phyloP scores from a whole-genome alignment of 2,329 filamentous ascomycete genomes.

The Penicillium glabrum region DNA sequence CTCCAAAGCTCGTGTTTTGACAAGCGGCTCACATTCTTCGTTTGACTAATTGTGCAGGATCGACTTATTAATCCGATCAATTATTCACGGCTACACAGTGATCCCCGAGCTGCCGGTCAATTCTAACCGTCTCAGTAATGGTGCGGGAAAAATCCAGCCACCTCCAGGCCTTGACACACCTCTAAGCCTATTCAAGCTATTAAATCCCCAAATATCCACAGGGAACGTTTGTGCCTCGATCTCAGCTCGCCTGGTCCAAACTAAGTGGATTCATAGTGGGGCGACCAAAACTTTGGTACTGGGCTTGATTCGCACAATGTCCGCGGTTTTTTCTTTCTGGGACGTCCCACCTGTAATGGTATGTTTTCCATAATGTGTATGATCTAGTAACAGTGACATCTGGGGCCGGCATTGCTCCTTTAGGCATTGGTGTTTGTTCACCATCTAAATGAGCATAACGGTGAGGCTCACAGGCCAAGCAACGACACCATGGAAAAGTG shows the following conservation, averaged over 20 bases:
- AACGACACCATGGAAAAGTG: background rate
- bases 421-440: conserved; percentile 1
- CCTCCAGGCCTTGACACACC: conserved; percentile 5
- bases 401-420: background rate
- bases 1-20: background rate
- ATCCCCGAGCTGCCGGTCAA: background rate
- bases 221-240: conserved; percentile 11
- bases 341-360: conserved; percentile 18
- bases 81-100: background rate
- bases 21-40: background rate
- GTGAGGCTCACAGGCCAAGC: background rate
- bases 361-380: background rate
- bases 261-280: conserved; percentile 12
- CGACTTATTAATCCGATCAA: background rate
- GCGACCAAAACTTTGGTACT: conserved; percentile 1
- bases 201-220: background rate
- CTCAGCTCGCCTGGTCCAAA: conserved; percentile 14
- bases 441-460: conserved; percentile 4
- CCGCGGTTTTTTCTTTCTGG: conserved; percentile 2
- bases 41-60: background rate
- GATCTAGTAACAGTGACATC: conserved; percentile 1
- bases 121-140: background rate
- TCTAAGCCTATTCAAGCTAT: background rate
- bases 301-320: conserved; percentile 13
- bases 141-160: conserved; percentile 10